Percentiles rank a stretch among this genome's conserved stretches.
Conservation (phyloP, 106 monocot genomes). For the Hemerocallis citrina region DNA sequence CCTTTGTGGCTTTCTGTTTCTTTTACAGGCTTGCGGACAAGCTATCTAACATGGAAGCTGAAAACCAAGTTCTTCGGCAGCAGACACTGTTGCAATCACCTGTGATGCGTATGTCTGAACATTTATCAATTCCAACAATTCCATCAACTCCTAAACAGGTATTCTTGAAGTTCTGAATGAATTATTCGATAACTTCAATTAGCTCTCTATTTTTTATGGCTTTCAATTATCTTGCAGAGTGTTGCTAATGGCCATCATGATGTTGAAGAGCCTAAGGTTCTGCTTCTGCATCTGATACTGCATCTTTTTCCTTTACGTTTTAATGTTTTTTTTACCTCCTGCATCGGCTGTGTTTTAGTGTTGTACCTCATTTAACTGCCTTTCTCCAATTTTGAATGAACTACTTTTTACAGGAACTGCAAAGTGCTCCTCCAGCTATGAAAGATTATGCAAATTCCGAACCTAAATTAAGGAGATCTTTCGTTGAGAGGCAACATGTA, state of each 20-base stretch:
- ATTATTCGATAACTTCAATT: neutral
- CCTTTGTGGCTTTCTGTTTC: conserved; percentile 1
- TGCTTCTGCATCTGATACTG: conserved; percentile 19
- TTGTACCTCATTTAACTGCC: neutral
- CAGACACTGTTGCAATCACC: conserved; percentile 47
- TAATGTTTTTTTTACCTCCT: too few species aligned
- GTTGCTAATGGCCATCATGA: conserved; percentile 44
- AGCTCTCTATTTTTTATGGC: conserved; percentile 3
- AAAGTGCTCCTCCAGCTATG: conserved; percentile 38
- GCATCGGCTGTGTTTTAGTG: neutral
- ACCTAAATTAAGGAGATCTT: conserved; percentile 39
- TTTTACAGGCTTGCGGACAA: conserved; percentile 57
- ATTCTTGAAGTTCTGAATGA: neutral
- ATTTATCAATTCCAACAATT: conserved; percentile 26
- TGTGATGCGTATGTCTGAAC: conserved; percentile 34
- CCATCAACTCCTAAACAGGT: conserved; percentile 40
- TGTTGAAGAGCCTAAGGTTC: conserved; percentile 5
- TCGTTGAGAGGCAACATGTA: conserved; percentile 70
- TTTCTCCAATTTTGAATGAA: neutral
- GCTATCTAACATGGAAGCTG: conserved; percentile 63
- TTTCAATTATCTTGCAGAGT: conserved; percentile 18
- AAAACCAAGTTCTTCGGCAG: conserved; percentile 79
- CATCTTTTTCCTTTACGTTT: too few species aligned
- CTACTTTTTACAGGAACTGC: conserved; percentile 35
- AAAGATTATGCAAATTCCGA: conserved; percentile 39